These are phyloP conservation scores for Aspergillus ochraceus DNA, from an alignment of 2,329 filamentous ascomycete genomes.

Conservation along the genomic window DNA sequence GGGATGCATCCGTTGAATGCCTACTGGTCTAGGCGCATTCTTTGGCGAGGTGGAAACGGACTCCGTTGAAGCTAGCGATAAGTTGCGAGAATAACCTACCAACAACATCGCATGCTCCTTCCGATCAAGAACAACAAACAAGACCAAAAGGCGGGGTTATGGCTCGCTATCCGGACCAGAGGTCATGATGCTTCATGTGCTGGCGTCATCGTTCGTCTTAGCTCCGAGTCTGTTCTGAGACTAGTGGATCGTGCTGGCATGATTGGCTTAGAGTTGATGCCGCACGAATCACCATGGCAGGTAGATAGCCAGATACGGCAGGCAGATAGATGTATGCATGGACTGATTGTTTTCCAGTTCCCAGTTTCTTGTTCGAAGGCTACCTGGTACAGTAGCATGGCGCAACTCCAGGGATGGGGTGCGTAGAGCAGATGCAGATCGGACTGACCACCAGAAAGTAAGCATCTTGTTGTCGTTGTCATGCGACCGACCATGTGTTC, in stretches of 20 bases:
- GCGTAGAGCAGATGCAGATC: not conserved
- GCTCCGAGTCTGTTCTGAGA: not conserved
- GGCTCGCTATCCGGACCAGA: not conserved
- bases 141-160: not conserved
- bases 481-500: conserved; percentile 4
- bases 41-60: not conserved
- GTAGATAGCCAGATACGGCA: not conserved
- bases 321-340: too few relatives aligned
- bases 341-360: not conserved
- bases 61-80: too few relatives aligned
- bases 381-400: not conserved
- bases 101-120: not conserved
- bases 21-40: not conserved
- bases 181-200: not conserved
- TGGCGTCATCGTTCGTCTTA: conserved; percentile 1
- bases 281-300: not conserved
- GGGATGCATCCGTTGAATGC: not conserved
- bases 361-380: not conserved
- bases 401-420: not conserved
- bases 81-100: not conserved
- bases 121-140: not conserved
- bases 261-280: not conserved
- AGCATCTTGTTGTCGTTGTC: not conserved
- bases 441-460: not conserved
- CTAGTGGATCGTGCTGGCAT: not conserved